Conservation (phyloP, 345 rosid genomes). For the Psidium guajava region DNA sequence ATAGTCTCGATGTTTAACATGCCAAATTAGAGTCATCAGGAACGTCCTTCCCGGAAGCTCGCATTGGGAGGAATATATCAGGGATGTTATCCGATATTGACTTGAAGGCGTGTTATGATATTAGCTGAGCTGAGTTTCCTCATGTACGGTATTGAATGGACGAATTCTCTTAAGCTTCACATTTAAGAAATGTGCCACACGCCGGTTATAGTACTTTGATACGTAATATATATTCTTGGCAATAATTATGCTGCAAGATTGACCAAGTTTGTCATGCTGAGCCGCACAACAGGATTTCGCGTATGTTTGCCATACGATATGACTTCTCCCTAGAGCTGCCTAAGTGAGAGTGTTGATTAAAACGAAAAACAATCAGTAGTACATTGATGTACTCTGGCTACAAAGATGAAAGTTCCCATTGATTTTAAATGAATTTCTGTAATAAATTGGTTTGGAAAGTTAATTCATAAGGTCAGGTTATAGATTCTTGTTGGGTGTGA, state of each 20-base stretch:
- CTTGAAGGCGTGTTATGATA: background rate
- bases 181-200: background rate
- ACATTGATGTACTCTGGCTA: background rate
- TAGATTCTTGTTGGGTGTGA: background rate
- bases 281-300: background rate
- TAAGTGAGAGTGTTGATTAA: background rate
- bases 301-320: background rate
- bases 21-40: background rate
- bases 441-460: background rate
- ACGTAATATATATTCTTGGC: background rate
- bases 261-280: background rate
- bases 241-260: background rate
- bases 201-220: background rate
- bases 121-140: background rate
- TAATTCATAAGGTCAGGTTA: background rate
- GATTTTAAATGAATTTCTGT: background rate
- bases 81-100: background rate
- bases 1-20: background rate
- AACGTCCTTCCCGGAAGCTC: background rate
- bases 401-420: background rate
- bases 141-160: background rate
- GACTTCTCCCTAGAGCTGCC: background rate
- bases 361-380: background rate
- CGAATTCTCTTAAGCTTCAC: background rate
- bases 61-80: background rate